These are phyloP conservation scores for Dactylellina haptotyla DNA, from an alignment of 2,329 filamentous ascomycete genomes.

Conservation along the genomic window DNA sequence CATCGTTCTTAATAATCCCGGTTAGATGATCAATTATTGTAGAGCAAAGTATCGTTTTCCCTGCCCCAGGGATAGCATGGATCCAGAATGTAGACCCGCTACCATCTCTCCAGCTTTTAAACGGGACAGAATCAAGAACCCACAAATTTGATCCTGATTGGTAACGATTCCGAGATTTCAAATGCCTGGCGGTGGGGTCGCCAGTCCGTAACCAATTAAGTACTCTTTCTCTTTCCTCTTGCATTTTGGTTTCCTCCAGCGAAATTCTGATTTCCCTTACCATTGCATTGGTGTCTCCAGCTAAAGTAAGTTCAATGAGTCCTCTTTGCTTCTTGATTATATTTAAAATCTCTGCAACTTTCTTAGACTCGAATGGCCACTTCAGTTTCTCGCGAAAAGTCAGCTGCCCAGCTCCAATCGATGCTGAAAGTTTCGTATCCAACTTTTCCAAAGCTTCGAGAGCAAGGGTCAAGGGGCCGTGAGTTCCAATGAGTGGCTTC, in stretches of 20 bases:
- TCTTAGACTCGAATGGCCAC: conserved; percentile 34
- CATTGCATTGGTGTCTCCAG: conserved; percentile 22
- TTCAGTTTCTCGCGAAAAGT: conserved; percentile 32
- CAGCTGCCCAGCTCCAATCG: conserved; percentile 2
- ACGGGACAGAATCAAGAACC: conserved; percentile 57
- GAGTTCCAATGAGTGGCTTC: not conserved
- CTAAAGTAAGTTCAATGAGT: conserved; percentile 7
- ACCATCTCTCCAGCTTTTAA: conserved; percentile 15
- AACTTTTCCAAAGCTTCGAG: conserved; percentile 9
- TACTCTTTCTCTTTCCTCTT: conserved; percentile 22
- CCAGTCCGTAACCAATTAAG: conserved; percentile 15
- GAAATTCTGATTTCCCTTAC: conserved; percentile 20
- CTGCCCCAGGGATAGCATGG: conserved; percentile 57
- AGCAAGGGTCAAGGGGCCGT: conserved; percentile 25
- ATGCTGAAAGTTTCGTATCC: conserved; percentile 1
- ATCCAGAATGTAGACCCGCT: conserved; percentile 21
- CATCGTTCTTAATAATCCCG: conserved; percentile 34
- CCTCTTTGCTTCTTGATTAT: conserved; percentile 11
- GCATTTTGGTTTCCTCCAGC: conserved; percentile 17
- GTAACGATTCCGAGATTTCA: conserved; percentile 50
- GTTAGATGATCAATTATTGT: conserved; percentile 54
- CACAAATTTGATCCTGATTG: conserved; percentile 55
- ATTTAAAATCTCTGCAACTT: conserved; percentile 7
- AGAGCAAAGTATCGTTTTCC: conserved; percentile 58
- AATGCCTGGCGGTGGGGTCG: conserved; percentile 44